Conservation (phyloP, 129 eudicot species). For the Chrysanthemum lavandulifolium region DNA sequence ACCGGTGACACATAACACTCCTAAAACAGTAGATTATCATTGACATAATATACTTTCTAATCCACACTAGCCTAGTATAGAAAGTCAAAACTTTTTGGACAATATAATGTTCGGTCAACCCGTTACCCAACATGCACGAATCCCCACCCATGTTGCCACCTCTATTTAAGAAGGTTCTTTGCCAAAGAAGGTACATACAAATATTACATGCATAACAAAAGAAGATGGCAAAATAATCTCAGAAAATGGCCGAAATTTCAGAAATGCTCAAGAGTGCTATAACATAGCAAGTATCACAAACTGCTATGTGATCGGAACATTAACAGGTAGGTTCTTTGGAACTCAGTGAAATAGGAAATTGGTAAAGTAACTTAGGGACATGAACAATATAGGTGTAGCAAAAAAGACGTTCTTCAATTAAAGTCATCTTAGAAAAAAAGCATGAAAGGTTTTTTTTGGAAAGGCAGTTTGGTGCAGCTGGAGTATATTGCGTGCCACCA, state of each 20-base stretch:
- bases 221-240: background rate
- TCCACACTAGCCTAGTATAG: too few relatives aligned
- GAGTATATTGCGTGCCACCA: too few relatives aligned
- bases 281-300: background rate
- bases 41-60: too few relatives aligned
- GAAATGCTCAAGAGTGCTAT: constrained; percentile 3
- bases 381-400: constrained; percentile 2
- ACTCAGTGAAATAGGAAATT: background rate
- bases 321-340: constrained; percentile 14
- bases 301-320: background rate
- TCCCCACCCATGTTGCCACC: background rate
- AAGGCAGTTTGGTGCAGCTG: too few relatives aligned
- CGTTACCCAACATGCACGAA: background rate
- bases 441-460: too few relatives aligned
- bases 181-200: background rate
- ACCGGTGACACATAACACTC: too few relatives aligned
- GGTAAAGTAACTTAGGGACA: constrained; percentile 4
- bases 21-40: too few relatives aligned
- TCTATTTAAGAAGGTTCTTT: background rate
- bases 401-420: background rate
- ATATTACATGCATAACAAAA: background rate
- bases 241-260: background rate
- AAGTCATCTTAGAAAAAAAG: background rate
- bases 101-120: background rate
- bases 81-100: background rate